Percentiles rank a stretch among this genome's conserved stretches.
Conservation (phyloP, 2,329 filamentous ascomycete species). For the Trichoderma sp. region DNA sequence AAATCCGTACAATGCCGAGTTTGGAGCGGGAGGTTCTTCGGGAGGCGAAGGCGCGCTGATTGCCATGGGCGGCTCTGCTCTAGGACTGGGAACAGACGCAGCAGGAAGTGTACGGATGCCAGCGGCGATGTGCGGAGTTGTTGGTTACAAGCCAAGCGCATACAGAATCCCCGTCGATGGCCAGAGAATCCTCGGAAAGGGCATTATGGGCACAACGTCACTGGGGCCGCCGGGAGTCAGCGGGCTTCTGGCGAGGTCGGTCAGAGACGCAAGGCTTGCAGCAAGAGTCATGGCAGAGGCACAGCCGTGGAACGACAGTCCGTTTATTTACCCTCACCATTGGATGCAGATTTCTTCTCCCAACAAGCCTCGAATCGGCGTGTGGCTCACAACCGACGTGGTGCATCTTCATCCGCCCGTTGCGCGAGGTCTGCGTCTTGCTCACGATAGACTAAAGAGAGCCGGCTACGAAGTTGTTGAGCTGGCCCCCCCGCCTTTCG, state of each 20-base stretch:
- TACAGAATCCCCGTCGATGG: neutral
- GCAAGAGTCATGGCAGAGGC: neutral
- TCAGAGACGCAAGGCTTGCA: neutral
- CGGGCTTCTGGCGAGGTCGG: neutral
- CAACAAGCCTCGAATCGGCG: neutral
- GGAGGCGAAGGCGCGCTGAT: constrained; percentile 49
- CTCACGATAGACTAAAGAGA: neutral
- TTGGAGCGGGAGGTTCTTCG: neutral
- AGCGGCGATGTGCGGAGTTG: neutral
- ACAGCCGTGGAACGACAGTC: neutral
- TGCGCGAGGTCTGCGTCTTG: neutral
- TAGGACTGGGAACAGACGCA: constrained; percentile 59
- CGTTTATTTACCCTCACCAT: neutral
- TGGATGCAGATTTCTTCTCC: neutral
- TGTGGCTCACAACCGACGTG: neutral
- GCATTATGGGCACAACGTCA: neutral
- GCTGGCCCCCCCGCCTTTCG: neutral
- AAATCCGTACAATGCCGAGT: neutral
- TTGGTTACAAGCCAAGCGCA: neutral
- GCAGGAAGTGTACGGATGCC: constrained; percentile 19
- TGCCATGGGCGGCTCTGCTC: constrained; percentile 39
- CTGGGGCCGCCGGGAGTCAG: neutral
- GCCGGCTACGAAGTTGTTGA: neutral
- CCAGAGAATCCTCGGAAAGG: neutral
- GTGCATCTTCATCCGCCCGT: neutral